A percentile compares a stretch with the other conserved stretches of the same genome.
These are phyloP conservation scores for Pharnaceum exiguum DNA, from an alignment of 148 eudicot species.

Conservation along the genomic window DNA sequence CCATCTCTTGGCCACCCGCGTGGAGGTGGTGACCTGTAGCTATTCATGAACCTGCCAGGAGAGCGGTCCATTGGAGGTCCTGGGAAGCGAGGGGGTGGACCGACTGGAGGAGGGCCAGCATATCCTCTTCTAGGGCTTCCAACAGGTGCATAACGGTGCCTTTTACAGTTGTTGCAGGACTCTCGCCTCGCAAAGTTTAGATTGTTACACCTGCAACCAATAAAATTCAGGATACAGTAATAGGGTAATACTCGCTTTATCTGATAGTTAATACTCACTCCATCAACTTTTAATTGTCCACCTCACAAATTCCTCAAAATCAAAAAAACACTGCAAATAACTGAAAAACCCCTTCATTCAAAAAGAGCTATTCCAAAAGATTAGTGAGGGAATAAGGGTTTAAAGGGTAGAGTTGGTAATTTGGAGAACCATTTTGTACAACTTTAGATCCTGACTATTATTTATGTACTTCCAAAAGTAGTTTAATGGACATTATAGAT, in stretches of 20 bases:
- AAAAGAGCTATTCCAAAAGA: too few species aligned
- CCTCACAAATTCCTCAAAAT: too few species aligned
- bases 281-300: too few species aligned
- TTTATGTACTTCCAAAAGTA: too few species aligned
- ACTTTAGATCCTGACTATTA: too few species aligned
- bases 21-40: constrained; percentile 82
- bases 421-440: too few species aligned
- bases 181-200: constrained; percentile 93
- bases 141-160: constrained; percentile 49
- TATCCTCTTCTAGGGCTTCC: constrained; percentile 70
- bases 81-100: constrained; percentile 56
- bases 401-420: too few species aligned
- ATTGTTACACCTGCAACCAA: constrained; percentile 62
- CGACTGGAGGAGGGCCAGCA: constrained; percentile 58
- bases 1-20: constrained; percentile 71
- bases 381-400: too few species aligned
- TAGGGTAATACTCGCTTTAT: neutral
- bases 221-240: neutral
- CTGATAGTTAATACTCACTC: too few species aligned
- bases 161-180: constrained; percentile 73
- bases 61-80: constrained; percentile 60
- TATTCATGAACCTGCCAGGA: constrained; percentile 52
- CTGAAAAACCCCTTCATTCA: too few species aligned
- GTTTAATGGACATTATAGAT: too few species aligned
- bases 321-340: too few species aligned